Evolutionary conservation across 2,329 filamentous ascomycete species (phyloP), one percentile per base, ranked within the genome.

Genomic region (Madurella fahalii): DNA sequence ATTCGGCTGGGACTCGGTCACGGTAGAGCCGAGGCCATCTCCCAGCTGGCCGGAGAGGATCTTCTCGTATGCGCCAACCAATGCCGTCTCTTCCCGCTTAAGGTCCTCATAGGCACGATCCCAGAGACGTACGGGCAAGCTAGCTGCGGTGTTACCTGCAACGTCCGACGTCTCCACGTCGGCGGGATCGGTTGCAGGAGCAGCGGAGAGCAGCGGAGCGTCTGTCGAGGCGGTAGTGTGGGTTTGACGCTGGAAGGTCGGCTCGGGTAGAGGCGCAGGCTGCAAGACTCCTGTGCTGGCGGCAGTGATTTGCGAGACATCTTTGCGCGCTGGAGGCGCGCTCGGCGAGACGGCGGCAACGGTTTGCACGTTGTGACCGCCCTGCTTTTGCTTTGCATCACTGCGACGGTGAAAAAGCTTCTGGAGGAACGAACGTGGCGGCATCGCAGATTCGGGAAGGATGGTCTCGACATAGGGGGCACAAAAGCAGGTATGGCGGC

Each of bases 21-120:
- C 53, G 13, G 2, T 31, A 9, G 39, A 51, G 16, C 40, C 30
- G 39, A 20, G 25, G 43, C 47, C 13, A 51, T 48, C 17, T 9
- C 51, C 18, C 13, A 54, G 46, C 46, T 45, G 20, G 25, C 25
- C 25, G 25, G 25, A 25, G 3, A 25, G 25, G 7, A 25, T 25
- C 18, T 25, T 41, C 45, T 56, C 45, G 15, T 56, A 52, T 46
- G 30, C 44, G 13, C 48, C 40, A 31, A 52, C 43, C 31, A 52
- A 47, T 9, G 30, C 17, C 39, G 7, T n/a, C 41, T 56, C 52
- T 55, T 54, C 53, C 40, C 30, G 9, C 52, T 56, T 51, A 5
- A 55, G 12, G 1, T 51, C 43, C 44, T 55, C 43, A 25, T 25
- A 25, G 7, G 25, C 25, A 40, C 16, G n/a, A 8, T 54, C 52